These are phyloP conservation scores for Pseudonitzschia multistriata DNA, from an alignment of 108 stramenopile species.

Conservation along the genomic window DNA sequence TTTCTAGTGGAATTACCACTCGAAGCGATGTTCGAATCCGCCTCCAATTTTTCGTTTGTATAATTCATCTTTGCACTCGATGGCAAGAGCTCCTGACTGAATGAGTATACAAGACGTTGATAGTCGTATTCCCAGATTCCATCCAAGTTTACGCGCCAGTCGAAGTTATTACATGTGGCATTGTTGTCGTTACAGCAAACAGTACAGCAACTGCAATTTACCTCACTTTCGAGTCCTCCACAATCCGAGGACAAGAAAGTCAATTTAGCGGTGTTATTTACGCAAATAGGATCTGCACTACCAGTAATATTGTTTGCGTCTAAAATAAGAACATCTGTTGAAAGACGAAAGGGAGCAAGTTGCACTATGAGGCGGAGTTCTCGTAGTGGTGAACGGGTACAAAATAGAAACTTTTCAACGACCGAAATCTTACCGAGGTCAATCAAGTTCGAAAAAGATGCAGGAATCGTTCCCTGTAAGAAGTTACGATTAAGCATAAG, in stretches of 20 bases:
- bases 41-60: neutral
- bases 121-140: conserved; percentile 38
- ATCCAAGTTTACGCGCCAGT: conserved; percentile 34
- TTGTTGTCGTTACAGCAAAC: conserved; percentile 30
- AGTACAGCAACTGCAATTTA: conserved; percentile 28
- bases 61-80: neutral
- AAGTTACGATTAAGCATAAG: conserved; percentile 32
- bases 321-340: conserved; percentile 27
- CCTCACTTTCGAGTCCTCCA: conserved; percentile 9
- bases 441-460: conserved; percentile 11
- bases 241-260: conserved; percentile 24
- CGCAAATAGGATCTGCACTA: conserved; percentile 24
- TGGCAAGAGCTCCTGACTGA: conserved; percentile 16
- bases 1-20: too few relatives aligned
- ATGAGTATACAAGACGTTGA: conserved; percentile 18
- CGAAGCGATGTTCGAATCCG: neutral
- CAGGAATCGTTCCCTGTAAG: conserved; percentile 26
- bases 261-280: neutral
- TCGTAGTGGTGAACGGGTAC: neutral
- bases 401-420: neutral
- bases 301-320: conserved; percentile 32
- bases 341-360: neutral
- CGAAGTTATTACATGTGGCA: conserved; percentile 26
- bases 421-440: conserved; percentile 21
- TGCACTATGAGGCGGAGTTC: neutral